Evolutionary conservation across 2,329 filamentous ascomycete genomes (phyloP).

Genomic region (Emergomyces pasteurianus): DNA sequence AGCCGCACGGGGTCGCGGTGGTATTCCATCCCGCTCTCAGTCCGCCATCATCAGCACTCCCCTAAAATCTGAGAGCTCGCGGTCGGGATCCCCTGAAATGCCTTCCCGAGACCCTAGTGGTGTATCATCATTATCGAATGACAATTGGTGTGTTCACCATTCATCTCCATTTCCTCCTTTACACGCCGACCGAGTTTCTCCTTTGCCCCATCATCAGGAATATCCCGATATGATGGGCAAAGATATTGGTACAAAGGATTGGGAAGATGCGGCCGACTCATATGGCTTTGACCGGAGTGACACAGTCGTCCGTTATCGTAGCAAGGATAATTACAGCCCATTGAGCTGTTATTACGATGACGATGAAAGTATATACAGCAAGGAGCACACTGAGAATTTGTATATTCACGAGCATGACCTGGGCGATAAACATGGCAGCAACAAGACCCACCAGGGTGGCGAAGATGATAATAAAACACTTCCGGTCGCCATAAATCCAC

Average conservation of each 20-base stretch:
- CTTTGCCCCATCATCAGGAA: neutral
- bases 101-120: constrained; percentile 25
- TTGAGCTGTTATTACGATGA: constrained; percentile 23
- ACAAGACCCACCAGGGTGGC: constrained; percentile 24
- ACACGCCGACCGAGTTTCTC: neutral
- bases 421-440: constrained; percentile 20
- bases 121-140: constrained; percentile 20
- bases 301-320: constrained; percentile 19
- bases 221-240: constrained; percentile 11
- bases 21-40: constrained; percentile 20
- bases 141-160: constrained; percentile 32
- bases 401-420: constrained; percentile 23
- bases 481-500: constrained; percentile 26
- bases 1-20: constrained; percentile 17
- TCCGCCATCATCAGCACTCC: constrained; percentile 20
- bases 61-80: constrained; percentile 18
- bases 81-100: constrained; percentile 12
- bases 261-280: neutral
- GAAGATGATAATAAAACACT: constrained; percentile 18
- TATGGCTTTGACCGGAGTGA: constrained; percentile 12
- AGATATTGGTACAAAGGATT: constrained; percentile 11
- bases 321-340: constrained; percentile 27
- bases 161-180: constrained; percentile 21
- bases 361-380: constrained; percentile 15
- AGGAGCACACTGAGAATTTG: constrained; percentile 9